Conservation (phyloP, 2,329 filamentous ascomycete species). For the Ophiostoma fasciatum region DNA sequence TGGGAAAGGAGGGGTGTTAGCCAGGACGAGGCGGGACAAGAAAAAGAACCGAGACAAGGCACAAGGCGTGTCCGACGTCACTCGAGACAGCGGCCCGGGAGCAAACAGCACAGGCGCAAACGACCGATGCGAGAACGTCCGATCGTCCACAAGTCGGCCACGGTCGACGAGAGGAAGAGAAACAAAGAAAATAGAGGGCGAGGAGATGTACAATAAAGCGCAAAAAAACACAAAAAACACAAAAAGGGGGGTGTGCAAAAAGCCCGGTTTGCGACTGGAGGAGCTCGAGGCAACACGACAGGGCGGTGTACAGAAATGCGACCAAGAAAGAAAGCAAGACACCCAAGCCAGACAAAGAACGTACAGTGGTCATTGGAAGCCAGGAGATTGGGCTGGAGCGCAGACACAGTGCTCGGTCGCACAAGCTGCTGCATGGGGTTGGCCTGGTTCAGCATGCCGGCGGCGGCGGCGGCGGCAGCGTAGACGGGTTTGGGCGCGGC, state of each 20-base stretch:
- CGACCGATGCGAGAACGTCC: no score
- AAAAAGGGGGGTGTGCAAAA: no score
- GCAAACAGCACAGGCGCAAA: background rate
- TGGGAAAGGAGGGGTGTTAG: conserved; percentile 9
- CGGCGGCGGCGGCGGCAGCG: conserved; percentile 15
- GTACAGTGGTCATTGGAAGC: conserved; percentile 55
- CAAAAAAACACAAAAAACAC: background rate
- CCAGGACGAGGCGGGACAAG: background rate
- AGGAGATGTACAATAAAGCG: background rate
- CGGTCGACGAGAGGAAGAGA: background rate
- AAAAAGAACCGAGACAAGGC: conserved; percentile 5
- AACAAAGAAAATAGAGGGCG: background rate
- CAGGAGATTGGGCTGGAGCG: conserved; percentile 46
- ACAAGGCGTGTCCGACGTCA: no score
- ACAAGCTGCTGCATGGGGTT: conserved; percentile 50
- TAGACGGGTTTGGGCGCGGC: conserved; percentile 31
- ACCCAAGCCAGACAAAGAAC: conserved; percentile 17
- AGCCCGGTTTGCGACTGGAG: no score
- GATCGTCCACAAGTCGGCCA: no score
- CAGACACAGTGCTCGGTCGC: conserved; percentile 54
- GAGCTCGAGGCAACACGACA: no score
- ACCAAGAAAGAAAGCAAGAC: background rate
- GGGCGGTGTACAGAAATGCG: background rate
- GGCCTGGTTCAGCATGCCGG: conserved; percentile 31
- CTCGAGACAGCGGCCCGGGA: no score